Evolutionary conservation across 192 early-diverging fungal genomes (phyloP).

Genomic region (Phycomyces blakesleeanus): DNA sequence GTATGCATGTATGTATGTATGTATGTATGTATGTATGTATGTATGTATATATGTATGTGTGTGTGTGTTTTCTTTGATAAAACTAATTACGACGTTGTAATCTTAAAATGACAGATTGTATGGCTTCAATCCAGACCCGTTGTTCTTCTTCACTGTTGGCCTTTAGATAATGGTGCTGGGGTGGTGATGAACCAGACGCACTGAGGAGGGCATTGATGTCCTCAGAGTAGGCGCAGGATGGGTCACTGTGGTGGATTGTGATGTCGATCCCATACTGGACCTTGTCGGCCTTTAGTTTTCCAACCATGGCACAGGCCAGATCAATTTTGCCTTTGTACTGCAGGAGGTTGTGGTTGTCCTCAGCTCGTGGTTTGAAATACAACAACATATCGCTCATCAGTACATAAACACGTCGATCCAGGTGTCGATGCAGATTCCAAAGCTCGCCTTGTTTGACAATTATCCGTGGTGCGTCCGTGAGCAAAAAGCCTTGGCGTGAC

Average conservation of each 20-base stretch:
- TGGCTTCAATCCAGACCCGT: conserved; percentile 6
- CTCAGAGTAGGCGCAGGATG: not conserved
- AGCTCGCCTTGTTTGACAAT: not conserved
- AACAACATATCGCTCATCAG: conserved; percentile 11
- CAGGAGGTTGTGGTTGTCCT: conserved; percentile 7
- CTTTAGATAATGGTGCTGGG: not conserved
- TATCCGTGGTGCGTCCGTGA: not conserved
- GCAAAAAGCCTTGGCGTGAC: not conserved
- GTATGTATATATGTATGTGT: too few species aligned
- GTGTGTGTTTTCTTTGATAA: too few species aligned
- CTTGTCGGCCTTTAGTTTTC: conserved; percentile 11
- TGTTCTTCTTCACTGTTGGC: conserved; percentile 16
- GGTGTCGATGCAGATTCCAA: not conserved
- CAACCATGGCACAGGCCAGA: not conserved
- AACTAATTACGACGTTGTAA: not conserved
- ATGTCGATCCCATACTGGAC: conserved; percentile 1
- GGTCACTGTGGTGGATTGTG: not conserved
- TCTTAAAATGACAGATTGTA: not conserved
- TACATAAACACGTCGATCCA: conserved; percentile 6
- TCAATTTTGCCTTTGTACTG: conserved; percentile 15
- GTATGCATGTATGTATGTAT: too few species aligned
- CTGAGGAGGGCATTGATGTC: not conserved
- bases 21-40: too few species aligned
- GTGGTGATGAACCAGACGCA: not conserved
- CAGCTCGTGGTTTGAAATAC: conserved; percentile 1